phyloP scores from a whole-genome alignment of 176 grass and related monocot species.

The Oryza rufipogon region DNA sequence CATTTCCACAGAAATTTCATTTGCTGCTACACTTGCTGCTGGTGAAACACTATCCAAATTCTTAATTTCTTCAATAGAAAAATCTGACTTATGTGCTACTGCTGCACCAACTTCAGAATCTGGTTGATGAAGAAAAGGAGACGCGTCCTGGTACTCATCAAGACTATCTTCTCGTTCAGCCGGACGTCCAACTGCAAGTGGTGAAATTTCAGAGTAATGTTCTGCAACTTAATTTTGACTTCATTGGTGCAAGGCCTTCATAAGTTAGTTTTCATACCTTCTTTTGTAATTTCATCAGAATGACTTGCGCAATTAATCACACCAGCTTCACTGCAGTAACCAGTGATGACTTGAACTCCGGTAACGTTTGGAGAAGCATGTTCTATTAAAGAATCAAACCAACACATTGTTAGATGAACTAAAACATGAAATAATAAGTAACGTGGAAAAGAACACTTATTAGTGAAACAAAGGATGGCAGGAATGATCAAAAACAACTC shows the following conservation, averaged over 20 bases:
- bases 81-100: constrained; percentile 12
- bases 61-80: constrained; percentile 45
- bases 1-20: constrained; percentile 31
- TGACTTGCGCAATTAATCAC: constrained; percentile 11
- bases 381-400: constrained; percentile 27
- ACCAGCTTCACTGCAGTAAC: constrained; percentile 4
- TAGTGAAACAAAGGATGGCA: neutral
- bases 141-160: constrained; percentile 57
- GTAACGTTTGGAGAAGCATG: constrained; percentile 30
- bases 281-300: constrained; percentile 29
- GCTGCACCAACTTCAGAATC: constrained; percentile 39
- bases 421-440: neutral
- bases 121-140: constrained; percentile 48
- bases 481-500: constrained; percentile 22
- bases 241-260: constrained; percentile 4
- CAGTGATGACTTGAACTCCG: constrained; percentile 13
- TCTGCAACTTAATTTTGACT: constrained; percentile 17
- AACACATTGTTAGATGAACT: neutral
- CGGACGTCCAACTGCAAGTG: neutral
- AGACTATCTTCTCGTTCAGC: constrained; percentile 48
- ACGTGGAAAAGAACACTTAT: neutral
- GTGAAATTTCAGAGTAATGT: constrained; percentile 24
- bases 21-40: constrained; percentile 17
- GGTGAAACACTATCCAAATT: constrained; percentile 29
- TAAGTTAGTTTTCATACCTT: constrained; percentile 18